These are phyloP conservation scores for Botryotinia globosa DNA, from an alignment of 2,329 filamentous ascomycete species.

Conservation along the genomic window DNA sequence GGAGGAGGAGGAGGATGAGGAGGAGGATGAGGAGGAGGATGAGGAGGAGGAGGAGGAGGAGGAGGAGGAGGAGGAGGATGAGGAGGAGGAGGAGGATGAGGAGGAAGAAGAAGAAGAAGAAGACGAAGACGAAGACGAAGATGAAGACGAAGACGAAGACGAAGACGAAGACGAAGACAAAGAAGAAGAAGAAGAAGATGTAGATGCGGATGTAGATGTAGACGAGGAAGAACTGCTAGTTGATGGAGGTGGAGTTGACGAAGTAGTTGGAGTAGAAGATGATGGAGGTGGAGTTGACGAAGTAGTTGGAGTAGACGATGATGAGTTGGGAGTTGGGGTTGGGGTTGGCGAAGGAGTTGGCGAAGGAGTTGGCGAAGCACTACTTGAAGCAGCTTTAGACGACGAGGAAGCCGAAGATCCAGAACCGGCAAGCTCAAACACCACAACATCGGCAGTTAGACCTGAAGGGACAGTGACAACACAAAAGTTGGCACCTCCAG, in stretches of 20 bases:
- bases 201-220: slow-evolving; percentile 26
- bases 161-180: neutral
- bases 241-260: slow-evolving; percentile 25
- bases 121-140: too few relatives aligned
- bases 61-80: slow-evolving; percentile 18
- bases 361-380: slow-evolving; percentile 14
- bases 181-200: slow-evolving; percentile 21
- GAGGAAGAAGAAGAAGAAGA: too few relatives aligned
- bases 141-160: too few relatives aligned
- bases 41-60: slow-evolving; percentile 14
- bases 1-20: slow-evolving; percentile 18
- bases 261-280: too few relatives aligned
- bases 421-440: slow-evolving; percentile 46
- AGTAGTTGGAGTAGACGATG: slow-evolving; percentile 24
- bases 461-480: slow-evolving; percentile 73
- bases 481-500: slow-evolving; percentile 68
- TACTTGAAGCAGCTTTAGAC: slow-evolving; percentile 17
- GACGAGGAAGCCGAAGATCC: slow-evolving; percentile 25
- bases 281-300: slow-evolving; percentile 28
- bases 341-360: slow-evolving; percentile 28
- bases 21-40: slow-evolving; percentile 25
- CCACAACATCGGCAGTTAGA: slow-evolving; percentile 63
- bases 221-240: slow-evolving; percentile 18
- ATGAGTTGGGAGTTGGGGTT: slow-evolving; percentile 30
- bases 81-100: slow-evolving; percentile 25